Conservation (phyloP, 352 stramenopile genomes). For the Globisporangium parvum region DNA sequence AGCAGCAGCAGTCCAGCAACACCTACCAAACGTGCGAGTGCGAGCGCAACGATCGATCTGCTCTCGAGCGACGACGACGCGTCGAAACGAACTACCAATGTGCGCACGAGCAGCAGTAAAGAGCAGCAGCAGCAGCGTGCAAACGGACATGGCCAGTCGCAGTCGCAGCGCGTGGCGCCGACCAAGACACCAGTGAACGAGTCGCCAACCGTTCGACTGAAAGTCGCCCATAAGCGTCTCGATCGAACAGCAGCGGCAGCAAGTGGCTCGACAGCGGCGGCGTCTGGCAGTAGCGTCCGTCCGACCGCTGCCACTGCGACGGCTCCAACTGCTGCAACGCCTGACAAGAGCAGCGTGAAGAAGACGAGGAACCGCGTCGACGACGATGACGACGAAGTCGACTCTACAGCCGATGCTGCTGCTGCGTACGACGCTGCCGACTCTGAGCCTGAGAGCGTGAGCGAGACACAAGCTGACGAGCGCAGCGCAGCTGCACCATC, state of each 20-base stretch:
- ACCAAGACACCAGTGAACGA: background rate
- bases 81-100: background rate
- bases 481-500: background rate
- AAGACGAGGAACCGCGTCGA: background rate
- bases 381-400: background rate
- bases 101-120: background rate
- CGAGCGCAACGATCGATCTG: constrained; percentile 20
- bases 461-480: background rate
- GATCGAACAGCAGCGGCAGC: background rate
- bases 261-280: background rate
- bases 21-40: background rate
- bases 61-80: constrained; percentile 22
- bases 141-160: background rate
- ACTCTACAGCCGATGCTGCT: background rate
- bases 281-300: background rate
- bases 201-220: background rate
- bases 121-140: too few relatives aligned
- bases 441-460: background rate
- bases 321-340: background rate
- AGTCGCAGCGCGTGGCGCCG: background rate
- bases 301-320: background rate
- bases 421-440: background rate
- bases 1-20: too few relatives aligned
- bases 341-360: background rate
- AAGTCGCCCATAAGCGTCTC: background rate